Percentiles rank a stretch among this genome's conserved stretches.
Evolutionary conservation across 768 basidiomycete species (phyloP).

Genomic region (Trametes cinnabarina): DNA sequence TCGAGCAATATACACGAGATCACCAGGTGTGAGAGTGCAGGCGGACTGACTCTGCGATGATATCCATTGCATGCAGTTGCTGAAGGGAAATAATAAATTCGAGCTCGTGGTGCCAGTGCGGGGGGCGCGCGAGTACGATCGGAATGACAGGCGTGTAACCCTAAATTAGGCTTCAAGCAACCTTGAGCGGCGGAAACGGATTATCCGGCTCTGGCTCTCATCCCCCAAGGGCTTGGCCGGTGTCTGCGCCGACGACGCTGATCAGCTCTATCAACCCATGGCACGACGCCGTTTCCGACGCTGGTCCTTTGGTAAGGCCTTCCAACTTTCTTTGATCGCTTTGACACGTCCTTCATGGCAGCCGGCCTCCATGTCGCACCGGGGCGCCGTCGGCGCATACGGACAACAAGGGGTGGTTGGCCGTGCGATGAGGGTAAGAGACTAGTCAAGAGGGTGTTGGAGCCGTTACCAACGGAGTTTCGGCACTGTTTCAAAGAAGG

Average conservation of each 20-base stretch:
- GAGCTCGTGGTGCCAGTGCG: neutral
- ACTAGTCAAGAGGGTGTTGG: slow-evolving; percentile 12
- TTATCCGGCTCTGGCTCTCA: slow-evolving; percentile 4
- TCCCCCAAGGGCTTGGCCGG: slow-evolving; percentile 4
- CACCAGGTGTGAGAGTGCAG: neutral
- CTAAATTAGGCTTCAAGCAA: slow-evolving; percentile 22
- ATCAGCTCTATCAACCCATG: slow-evolving; percentile 12
- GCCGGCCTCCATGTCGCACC: neutral
- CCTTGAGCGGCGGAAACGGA: slow-evolving; percentile 6
- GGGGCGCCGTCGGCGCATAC: neutral
- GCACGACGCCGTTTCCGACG: neutral
- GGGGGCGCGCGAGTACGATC: slow-evolving; percentile 1
- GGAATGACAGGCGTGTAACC: slow-evolving; percentile 12
- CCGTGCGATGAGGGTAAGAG: slow-evolving; percentile 1
- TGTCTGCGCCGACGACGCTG: slow-evolving; percentile 9
- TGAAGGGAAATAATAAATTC: neutral
- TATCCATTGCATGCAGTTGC: neutral
- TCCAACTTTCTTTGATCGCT: slow-evolving; percentile 7
- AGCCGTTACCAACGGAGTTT: slow-evolving; percentile 11
- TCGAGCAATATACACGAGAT: neutral
- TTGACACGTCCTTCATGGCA: neutral
- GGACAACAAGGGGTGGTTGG: neutral
- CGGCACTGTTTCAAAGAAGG: slow-evolving; percentile 14
- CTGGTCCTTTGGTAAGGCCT: neutral
- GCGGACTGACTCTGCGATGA: too few species aligned